These are phyloP conservation scores for Acanthamoeba royreba DNA, from an alignment of 208 protist species.

Conservation along the genomic window DNA sequence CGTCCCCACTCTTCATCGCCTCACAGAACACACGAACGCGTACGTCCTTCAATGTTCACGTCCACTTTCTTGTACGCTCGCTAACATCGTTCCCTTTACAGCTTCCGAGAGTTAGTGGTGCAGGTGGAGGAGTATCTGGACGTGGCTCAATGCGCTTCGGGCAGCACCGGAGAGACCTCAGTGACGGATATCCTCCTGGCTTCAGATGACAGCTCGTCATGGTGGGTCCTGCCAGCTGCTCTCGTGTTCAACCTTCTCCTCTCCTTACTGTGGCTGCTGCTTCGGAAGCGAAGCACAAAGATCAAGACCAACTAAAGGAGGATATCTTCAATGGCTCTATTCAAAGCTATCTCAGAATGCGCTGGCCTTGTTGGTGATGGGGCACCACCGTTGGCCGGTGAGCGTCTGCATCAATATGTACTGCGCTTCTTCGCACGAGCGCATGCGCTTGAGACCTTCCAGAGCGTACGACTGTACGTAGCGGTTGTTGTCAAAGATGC, in stretches of 20 bases:
- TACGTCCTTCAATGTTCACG: too few species aligned
- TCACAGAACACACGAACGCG: too few species aligned
- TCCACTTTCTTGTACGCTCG: too few species aligned
- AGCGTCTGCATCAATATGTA: not conserved
- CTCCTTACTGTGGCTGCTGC: not conserved
- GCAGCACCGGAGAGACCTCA: not conserved
- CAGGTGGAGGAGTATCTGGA: not conserved
- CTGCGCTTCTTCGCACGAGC: not conserved
- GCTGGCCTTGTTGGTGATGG: not conserved
- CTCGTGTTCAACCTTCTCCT: not conserved
- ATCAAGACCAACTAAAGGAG: not conserved
- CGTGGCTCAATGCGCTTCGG: not conserved
- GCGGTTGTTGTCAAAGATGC: not conserved
- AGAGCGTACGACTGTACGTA: not conserved
- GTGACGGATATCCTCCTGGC: not conserved
- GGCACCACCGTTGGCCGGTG: not conserved
- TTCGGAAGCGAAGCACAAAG: not conserved
- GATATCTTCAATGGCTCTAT: too few species aligned
- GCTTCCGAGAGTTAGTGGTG: not conserved
- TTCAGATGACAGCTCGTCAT: not conserved
- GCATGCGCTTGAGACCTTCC: not conserved
- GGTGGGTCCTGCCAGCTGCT: not conserved
- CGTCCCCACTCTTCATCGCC: too few species aligned
- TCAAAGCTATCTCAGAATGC: not conserved
- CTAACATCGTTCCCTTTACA: too few species aligned